Percentiles rank a stretch among this genome's conserved stretches.
Evolutionary conservation across 768 basidiomycete genomes (phyloP).

Genomic region (Mrakia gelida): DNA sequence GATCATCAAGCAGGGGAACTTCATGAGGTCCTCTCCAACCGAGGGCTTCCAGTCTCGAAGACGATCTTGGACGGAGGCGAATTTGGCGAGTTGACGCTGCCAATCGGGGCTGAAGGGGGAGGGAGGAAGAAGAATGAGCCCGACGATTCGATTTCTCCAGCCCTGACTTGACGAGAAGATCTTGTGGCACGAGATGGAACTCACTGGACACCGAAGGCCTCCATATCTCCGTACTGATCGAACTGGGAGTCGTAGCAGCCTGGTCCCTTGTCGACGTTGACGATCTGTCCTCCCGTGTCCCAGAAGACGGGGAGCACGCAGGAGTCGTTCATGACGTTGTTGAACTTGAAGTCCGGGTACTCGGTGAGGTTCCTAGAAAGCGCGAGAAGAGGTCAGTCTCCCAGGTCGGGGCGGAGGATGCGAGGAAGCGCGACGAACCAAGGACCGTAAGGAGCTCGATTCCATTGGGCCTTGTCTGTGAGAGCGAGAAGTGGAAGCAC

Average conservation of each 20-base stretch:
- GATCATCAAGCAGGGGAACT: constrained; percentile 80
- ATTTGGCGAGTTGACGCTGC: constrained; percentile 91
- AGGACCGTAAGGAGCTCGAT: constrained; percentile 54
- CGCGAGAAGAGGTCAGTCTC: too few species aligned
- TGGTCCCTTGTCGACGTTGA: constrained; percentile 52
- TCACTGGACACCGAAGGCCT: constrained; percentile 92
- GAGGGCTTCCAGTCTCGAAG: constrained; percentile 81
- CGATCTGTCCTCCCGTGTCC: constrained; percentile 63
- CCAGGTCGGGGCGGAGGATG: too few species aligned
- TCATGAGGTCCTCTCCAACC: constrained; percentile 68
- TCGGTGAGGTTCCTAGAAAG: constrained; percentile 54
- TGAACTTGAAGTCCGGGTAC: constrained; percentile 66
- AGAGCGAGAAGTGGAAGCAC: neutral
- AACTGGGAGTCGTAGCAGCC: constrained; percentile 84
- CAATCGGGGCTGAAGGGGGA: constrained; percentile 42
- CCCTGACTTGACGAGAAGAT: neutral
- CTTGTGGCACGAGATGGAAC: constrained; percentile 41
- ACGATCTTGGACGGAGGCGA: constrained; percentile 93
- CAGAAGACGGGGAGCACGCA: constrained; percentile 76
- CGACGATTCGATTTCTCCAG: too few species aligned
- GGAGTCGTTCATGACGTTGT: constrained; percentile 56
- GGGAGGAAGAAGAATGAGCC: neutral
- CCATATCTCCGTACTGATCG: constrained; percentile 94
- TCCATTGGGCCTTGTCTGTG: constrained; percentile 26
- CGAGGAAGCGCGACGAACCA: constrained; percentile 46